Conservation (phyloP, 352 stramenopile species). For the Globisporangium canariense region DNA sequence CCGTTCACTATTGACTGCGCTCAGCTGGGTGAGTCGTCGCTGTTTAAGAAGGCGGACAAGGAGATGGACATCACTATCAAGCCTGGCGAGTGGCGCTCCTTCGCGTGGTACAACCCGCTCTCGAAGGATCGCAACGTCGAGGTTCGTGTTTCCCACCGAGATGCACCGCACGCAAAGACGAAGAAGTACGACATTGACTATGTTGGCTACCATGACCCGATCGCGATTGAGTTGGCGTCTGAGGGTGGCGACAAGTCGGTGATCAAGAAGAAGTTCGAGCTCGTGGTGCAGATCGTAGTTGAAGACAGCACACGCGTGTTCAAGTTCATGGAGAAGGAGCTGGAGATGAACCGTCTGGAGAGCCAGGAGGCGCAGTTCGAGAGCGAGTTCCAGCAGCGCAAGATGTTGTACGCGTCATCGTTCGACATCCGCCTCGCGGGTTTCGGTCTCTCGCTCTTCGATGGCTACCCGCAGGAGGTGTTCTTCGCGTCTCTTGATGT, state of each 20-base stretch:
- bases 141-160: slow-evolving; percentile 49
- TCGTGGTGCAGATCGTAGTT: slow-evolving; percentile 77
- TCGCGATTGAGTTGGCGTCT: slow-evolving; percentile 48
- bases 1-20: slow-evolving; percentile 73
- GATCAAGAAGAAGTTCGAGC: slow-evolving; percentile 32
- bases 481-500: slow-evolving; percentile 80
- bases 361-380: slow-evolving; percentile 62
- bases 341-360: slow-evolving; percentile 69
- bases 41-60: slow-evolving; percentile 62
- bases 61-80: slow-evolving; percentile 51
- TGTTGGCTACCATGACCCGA: slow-evolving; percentile 71
- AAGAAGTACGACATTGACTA: slow-evolving; percentile 84
- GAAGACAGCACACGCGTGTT: slow-evolving; percentile 78
- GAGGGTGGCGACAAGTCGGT: slow-evolving; percentile 30
- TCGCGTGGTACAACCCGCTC: slow-evolving; percentile 82
- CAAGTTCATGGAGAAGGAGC: slow-evolving; percentile 76
- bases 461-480: slow-evolving; percentile 78
- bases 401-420: slow-evolving; percentile 78
- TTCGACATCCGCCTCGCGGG: slow-evolving; percentile 79
- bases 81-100: slow-evolving; percentile 68
- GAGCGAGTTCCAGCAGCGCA: slow-evolving; percentile 70
- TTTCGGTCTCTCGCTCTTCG: slow-evolving; percentile 73
- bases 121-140: slow-evolving; percentile 84
- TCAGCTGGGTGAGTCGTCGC: slow-evolving; percentile 61
- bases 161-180: slow-evolving; percentile 49